A percentile compares a stretch with the other conserved stretches of the same genome.
These are phyloP conservation scores for Epichloe typhina DNA, from an alignment of 2,329 filamentous ascomycete species.

Conservation along the genomic window DNA sequence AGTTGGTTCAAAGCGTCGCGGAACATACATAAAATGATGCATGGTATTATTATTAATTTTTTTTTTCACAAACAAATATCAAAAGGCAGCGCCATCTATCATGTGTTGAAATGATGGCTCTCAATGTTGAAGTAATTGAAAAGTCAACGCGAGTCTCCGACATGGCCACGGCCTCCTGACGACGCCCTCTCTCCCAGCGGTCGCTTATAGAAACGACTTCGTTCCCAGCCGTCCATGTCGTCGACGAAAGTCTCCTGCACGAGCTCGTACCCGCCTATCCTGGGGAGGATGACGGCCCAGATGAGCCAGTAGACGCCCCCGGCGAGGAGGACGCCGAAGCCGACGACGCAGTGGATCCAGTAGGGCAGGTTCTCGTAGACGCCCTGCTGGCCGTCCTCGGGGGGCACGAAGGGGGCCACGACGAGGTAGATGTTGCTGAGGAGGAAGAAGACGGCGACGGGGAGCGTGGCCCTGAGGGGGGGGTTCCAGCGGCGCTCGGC, in stretches of 20 bases:
- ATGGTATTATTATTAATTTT: no score
- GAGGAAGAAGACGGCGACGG: slow-evolving; percentile 44
- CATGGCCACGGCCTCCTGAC: neutral
- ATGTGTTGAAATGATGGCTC: slow-evolving; percentile 1
- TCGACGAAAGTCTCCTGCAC: slow-evolving; percentile 40
- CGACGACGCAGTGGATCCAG: slow-evolving; percentile 44
- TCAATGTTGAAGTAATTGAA: slow-evolving; percentile 1
- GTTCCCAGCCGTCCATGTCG: slow-evolving; percentile 49
- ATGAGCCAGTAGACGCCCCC: slow-evolving; percentile 43
- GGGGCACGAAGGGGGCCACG: slow-evolving; percentile 46
- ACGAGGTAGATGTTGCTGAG: slow-evolving; percentile 49
- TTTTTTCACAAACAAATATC: no score
- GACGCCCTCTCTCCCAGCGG: slow-evolving; percentile 15
- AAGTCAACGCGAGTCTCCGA: neutral
- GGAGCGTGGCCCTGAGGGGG: slow-evolving; percentile 39
- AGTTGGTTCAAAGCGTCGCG: no score
- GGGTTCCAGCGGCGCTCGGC: slow-evolving; percentile 37
- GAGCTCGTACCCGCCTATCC: slow-evolving; percentile 40
- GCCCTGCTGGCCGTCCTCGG: slow-evolving; percentile 36
- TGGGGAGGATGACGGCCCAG: slow-evolving; percentile 40
- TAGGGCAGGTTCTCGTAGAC: slow-evolving; percentile 42
- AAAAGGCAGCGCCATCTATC: neutral
- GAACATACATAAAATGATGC: no score
- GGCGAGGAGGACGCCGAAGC: slow-evolving; percentile 37
- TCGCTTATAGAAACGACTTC: slow-evolving; percentile 36